These are phyloP conservation scores for Venturiaceae sp. DNA, from an alignment of 2,329 filamentous ascomycete species.

Conservation along the genomic window DNA sequence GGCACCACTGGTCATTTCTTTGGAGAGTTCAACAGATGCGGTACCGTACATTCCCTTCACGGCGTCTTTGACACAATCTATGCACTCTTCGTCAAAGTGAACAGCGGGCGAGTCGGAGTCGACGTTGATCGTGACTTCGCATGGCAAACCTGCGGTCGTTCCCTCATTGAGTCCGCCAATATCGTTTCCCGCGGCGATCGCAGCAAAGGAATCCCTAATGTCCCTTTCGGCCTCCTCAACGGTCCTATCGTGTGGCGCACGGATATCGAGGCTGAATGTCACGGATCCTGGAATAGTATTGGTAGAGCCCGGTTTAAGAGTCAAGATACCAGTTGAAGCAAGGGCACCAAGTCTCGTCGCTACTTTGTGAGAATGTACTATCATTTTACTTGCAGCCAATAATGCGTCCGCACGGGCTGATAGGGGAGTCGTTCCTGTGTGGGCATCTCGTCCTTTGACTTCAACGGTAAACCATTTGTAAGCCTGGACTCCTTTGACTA, in stretches of 20 bases:
- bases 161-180: slow-evolving; percentile 35
- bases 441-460: slow-evolving; percentile 57
- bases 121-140: slow-evolving; percentile 46
- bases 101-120: slow-evolving; percentile 55
- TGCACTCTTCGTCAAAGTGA: slow-evolving; percentile 58
- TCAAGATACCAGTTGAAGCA: slow-evolving; percentile 61
- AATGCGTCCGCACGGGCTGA: slow-evolving; percentile 57
- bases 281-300: slow-evolving; percentile 66
- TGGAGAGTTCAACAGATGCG: slow-evolving; percentile 45
- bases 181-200: slow-evolving; percentile 48
- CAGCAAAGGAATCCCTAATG: slow-evolving; percentile 47
- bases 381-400: slow-evolving; percentile 57
- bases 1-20: slow-evolving; percentile 14
- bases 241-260: slow-evolving; percentile 45
- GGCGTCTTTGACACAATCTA: slow-evolving; percentile 52
- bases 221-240: slow-evolving; percentile 49
- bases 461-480: slow-evolving; percentile 65
- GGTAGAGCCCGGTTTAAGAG: slow-evolving; percentile 55
- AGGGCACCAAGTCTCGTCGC: slow-evolving; percentile 52
- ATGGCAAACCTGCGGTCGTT: slow-evolving; percentile 39
- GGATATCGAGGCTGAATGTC: slow-evolving; percentile 58
- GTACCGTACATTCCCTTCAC: slow-evolving; percentile 49
- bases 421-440: slow-evolving; percentile 67
- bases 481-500: slow-evolving; percentile 64
- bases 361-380: slow-evolving; percentile 53